Conservation (phyloP, 805 yeast genomes). For the Maudiozyma bulderi region DNA sequence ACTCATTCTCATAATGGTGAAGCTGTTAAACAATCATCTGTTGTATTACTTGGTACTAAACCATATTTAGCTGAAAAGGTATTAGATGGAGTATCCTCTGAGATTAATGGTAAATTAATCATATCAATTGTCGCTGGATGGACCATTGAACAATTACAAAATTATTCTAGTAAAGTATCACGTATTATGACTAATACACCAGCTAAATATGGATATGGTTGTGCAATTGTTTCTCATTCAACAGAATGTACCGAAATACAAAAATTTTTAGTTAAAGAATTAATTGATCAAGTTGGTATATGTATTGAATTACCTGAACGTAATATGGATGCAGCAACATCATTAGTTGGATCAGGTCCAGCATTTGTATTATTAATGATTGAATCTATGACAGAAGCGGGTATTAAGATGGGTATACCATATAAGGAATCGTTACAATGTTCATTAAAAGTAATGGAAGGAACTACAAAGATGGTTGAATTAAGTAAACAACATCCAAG, state of each 20-base stretch:
- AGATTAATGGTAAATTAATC: slow-evolving; percentile 46
- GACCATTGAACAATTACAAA: slow-evolving; percentile 59
- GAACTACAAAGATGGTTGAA: slow-evolving; percentile 84
- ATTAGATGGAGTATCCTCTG: slow-evolving; percentile 39
- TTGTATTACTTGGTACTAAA: slow-evolving; percentile 77
- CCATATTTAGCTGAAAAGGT: slow-evolving; percentile 69
- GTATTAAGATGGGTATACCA: slow-evolving; percentile 89
- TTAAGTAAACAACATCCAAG: slow-evolving; percentile 83
- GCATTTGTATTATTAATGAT: slow-evolving; percentile 84
- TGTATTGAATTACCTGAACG: slow-evolving; percentile 65
- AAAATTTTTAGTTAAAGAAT: slow-evolving; percentile 26
- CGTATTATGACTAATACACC: slow-evolving; percentile 99
- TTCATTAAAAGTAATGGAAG: slow-evolving; percentile 90
- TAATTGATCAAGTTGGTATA: slow-evolving; percentile 58
- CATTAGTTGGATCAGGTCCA: slow-evolving; percentile 93
- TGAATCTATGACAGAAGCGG: slow-evolving; percentile 91
- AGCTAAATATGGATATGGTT: slow-evolving; percentile 84
- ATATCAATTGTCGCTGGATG: slow-evolving; percentile 89
- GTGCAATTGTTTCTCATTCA: slow-evolving; percentile 84
- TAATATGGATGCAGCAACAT: slow-evolving; percentile 93
- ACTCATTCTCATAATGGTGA: slow-evolving; percentile 43
- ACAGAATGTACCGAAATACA: slow-evolving; percentile 36
- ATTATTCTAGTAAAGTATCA: slow-evolving; percentile 50
- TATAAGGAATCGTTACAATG: slow-evolving; percentile 70
- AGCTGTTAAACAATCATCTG: slow-evolving; percentile 56